Evolutionary conservation across 768 basidiomycete genomes (phyloP), one percentile per base, ranked within the genome.

Genomic region (Cystobasidium tubakii): DNA sequence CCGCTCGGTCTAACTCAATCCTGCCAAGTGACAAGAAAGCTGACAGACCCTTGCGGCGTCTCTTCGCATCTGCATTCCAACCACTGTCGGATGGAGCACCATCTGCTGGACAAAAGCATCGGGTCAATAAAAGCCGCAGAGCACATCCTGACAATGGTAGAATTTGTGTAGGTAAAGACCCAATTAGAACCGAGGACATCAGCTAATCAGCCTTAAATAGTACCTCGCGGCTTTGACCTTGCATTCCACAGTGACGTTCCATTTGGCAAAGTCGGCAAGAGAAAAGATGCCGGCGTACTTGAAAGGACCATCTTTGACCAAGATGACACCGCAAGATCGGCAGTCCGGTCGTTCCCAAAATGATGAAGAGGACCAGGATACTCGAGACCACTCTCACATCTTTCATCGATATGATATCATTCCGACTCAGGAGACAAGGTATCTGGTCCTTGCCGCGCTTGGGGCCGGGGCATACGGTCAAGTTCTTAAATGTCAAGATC

Each of bases 401-500:
- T 39, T 39, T 15, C 39, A 39, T 50, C 57, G 57, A 29, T 29
- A 60, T 29, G 27, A 29, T 29, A 23, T 60, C 25, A 60, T 60
- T 15, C 23, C 10, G 29, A 34, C 12, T 60, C 29, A 25, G 29
- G 21, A 10, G 4, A 12, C 29, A 21, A 29, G 57, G 33, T 60
- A 60, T 23, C 27, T 60, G 23, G 23, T 34, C 6, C 33, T 60
- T 3, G 29, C 25, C 15, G 13, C 13, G 13, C 57, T 31, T 15
- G 57, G 57, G 13, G 13, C 10, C 4, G 57, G 57, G 2, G 33
- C 23, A 29, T 60, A 60, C 29, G 57, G 57, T 12, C 13, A 60
- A 27, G 57, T 34, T 17, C 15, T 60, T 25, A 60, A 60, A 29
- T 27, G 29, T 29, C 57, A 60, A 60, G 57, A 60, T 60, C 46